Evolutionary conservation across 305 asterid genomes (phyloP).

Genomic region (Fraxinus paxiana): DNA sequence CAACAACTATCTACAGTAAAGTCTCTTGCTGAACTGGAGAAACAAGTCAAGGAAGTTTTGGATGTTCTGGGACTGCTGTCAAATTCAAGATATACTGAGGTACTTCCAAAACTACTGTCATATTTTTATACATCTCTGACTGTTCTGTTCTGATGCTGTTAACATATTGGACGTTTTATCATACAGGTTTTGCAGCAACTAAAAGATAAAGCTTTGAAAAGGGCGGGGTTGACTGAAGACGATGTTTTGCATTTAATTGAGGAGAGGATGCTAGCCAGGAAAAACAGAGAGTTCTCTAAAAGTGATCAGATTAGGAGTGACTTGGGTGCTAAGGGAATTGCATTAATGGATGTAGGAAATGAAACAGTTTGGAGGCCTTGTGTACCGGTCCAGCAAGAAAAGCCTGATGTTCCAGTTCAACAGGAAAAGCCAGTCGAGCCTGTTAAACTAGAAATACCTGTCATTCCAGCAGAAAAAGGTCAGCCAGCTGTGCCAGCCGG

Average conservation of each 20-base stretch:
- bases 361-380: conserved; percentile 86
- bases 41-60: conserved; percentile 50
- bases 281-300: conserved; percentile 48
- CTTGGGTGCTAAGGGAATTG: conserved; percentile 62
- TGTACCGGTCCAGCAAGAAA: conserved; percentile 41
- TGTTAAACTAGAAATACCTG: conserved; percentile 23
- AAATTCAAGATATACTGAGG: conserved; percentile 57
- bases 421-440: background rate
- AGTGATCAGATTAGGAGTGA: conserved; percentile 65
- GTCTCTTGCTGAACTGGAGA: conserved; percentile 50
- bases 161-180: background rate
- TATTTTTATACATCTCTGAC: background rate
- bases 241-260: conserved; percentile 47
- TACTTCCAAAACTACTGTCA: conserved; percentile 16
- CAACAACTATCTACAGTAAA: conserved; percentile 37
- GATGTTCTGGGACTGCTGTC: conserved; percentile 69
- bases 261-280: conserved; percentile 59
- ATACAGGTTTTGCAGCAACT: conserved; percentile 60
- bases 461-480: conserved; percentile 14
- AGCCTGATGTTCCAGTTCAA: conserved; percentile 1
- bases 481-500: conserved; percentile 21
- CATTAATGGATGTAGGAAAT: conserved; percentile 71
- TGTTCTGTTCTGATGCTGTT: background rate
- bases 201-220: conserved; percentile 65
- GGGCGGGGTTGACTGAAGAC: conserved; percentile 62